Evolutionary conservation across 805 yeast species (phyloP), one percentile per base, ranked within the genome.

Genomic region (Henningerozyma blattae): DNA sequence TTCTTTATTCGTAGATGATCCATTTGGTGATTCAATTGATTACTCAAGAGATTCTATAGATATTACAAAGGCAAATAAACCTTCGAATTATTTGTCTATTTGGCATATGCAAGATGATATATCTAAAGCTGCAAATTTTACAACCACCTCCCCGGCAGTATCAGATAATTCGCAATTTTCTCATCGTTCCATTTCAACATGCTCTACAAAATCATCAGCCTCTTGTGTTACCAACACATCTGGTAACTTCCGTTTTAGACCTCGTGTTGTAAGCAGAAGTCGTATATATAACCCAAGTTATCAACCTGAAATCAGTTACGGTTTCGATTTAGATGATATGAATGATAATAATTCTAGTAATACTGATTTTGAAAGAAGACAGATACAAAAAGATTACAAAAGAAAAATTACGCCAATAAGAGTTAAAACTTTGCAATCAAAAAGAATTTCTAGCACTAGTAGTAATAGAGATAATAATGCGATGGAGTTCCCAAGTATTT

Each of bases 101-200:
- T 55, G 60, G 60, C 59, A 52, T 34, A 39, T 35, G 10, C 60
- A 55, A 31, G 54, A 52, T 31, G 35, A 35, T n/a, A n/a, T n/a
- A n/a, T n/a, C n/a, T n/a, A n/a, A n/a, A n/a, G n/a, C n/a, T n/a
- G n/a, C n/a, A n/a, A 29, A 18, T 13, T 35, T 12, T 35, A 40
- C 40, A 13, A 20, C 33, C 2, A 13, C 32, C 7, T 51, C 58
- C 4, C 56, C 58, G 9, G 44, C 46, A 6, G 24, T 40, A 1
- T 44, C 48, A 27, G 16, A 44, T 4, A 47, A 50, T 30, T 50
- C 56, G 1, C 52, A 50, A 31, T 50, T 52, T 36, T 41, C 52
- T 9, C 38, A 44, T 13, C 43, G 36, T n/a, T 42, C 49, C 6
- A 33, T 30, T 13, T 42, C 51, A 3, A 40, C 48, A 4, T 40